Conservation (phyloP, 441 rosid species). For the Breynia disticha region DNA sequence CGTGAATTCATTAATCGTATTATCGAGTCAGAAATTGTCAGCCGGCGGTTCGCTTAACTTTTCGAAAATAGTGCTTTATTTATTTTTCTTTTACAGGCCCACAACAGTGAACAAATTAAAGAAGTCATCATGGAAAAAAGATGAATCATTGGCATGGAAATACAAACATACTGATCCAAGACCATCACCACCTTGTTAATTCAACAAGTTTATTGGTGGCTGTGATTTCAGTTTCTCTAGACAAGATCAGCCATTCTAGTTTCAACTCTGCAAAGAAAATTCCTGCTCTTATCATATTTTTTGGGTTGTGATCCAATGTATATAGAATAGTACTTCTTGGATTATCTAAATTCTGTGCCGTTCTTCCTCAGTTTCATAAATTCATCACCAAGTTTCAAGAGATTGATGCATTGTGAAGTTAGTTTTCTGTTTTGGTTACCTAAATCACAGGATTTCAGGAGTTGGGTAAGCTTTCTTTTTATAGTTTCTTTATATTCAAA, state of each 20-base stretch:
- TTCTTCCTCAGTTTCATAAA: slow-evolving; percentile 7
- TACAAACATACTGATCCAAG: too few species aligned
- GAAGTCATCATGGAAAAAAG: slow-evolving; percentile 17
- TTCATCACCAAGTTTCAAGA: slow-evolving; percentile 14
- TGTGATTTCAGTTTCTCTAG: slow-evolving; percentile 23
- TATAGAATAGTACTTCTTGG: too few species aligned
- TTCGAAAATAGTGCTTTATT: too few species aligned
- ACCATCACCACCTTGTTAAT: background rate
- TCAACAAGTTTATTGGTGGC: slow-evolving; percentile 17
- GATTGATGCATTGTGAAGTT: slow-evolving; percentile 16
- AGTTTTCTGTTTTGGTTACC: slow-evolving; percentile 15
- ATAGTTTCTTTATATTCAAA: slow-evolving; percentile 5
- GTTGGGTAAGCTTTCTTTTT: slow-evolving; percentile 19
- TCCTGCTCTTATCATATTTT: too few species aligned
- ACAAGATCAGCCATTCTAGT: background rate
- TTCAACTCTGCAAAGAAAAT: too few species aligned
- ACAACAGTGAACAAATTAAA: too few species aligned
- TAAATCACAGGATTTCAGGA: slow-evolving; percentile 23
- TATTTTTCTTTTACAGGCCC: too few species aligned
- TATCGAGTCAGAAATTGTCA: background rate
- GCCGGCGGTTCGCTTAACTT: too few species aligned
- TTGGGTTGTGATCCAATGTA: too few species aligned
- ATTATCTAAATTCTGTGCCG: slow-evolving; percentile 14
- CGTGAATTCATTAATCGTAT: background rate
- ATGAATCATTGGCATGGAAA: too few species aligned